These are phyloP conservation scores for Alternaria viburni DNA, from an alignment of 2,329 filamentous ascomycete genomes.

Conservation along the genomic window DNA sequence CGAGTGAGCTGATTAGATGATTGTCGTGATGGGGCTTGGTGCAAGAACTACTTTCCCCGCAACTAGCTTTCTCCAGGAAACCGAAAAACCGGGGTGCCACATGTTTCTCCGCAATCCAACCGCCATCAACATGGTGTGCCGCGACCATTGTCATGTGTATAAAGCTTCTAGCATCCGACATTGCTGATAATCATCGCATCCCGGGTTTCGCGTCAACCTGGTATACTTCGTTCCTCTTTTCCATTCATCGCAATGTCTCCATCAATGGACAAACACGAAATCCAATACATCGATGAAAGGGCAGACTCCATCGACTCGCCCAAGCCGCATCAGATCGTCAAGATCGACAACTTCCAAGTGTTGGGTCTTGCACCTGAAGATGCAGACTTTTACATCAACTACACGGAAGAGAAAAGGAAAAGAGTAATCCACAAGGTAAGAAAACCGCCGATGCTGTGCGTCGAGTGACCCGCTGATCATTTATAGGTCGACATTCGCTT, in stretches of 20 bases:
- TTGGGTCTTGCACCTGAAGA: conserved; percentile 29
- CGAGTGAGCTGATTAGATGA: not conserved
- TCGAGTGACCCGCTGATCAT: not conserved
- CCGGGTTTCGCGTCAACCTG: not conserved
- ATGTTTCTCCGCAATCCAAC: not conserved
- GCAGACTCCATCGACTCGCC: conserved; percentile 19
- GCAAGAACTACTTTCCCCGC: conserved; percentile 2
- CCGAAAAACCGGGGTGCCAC: not conserved
- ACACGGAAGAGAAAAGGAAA: conserved; percentile 55
- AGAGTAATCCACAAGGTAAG: conserved; percentile 41
- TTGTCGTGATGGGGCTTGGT: not conserved
- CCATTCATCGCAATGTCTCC: conserved; percentile 16
- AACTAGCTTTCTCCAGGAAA: conserved; percentile 9
- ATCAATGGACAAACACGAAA: conserved; percentile 28
- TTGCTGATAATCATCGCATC: not conserved
- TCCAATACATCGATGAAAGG: conserved; percentile 31
- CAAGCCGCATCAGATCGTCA: conserved; percentile 30
- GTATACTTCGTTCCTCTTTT: not conserved
- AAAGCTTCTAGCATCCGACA: not conserved
- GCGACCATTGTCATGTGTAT: not conserved
- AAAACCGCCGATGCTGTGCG: not conserved
- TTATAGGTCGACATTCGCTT: conserved; percentile 30
- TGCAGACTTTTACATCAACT: conserved; percentile 32
- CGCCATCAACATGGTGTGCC: not conserved
- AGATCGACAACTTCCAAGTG: conserved; percentile 36